Base-by-base conservation (phyloP, 2,329 filamentous ascomycete genomes). In the Penicillium crustosum region DNA sequence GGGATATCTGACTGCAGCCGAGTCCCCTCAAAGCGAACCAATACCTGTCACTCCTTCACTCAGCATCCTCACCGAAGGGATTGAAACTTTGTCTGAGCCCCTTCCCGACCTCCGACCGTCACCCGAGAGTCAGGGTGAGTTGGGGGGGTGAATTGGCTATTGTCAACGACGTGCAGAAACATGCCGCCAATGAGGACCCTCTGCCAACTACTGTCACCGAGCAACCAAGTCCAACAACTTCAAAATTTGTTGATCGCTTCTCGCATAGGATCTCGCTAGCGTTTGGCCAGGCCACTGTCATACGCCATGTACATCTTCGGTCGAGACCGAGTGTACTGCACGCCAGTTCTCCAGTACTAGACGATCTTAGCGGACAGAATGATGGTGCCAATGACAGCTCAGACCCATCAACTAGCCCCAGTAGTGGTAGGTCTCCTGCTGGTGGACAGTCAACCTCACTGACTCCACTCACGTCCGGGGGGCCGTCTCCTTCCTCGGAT, bases 271-370 rank as follows among this genome's bases (percentile, higher is more conserved):
- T 78, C 21, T 77, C 75, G 3, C 68, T 69, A 27, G 69, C 74
- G 6, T 77, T 78, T 61, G 72, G 72, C 2, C 68, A 73, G 36
- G 68, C 74, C 21, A 79, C 77, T 6, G 71, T 79, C 7, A 74
- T 78, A 47, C 76, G 68, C 49, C 75, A 75, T 50, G 63, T 69
- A 2, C 68, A 71, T 55, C 61, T 74, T 7, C 70, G 70, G 21
- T 62, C 67, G 5, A 71, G 75, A 42, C 73, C 72, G 4, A 73
- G 63, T 38, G 66, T 77, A 47, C 63, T 62, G 27, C 64, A 62
- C 33, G 53, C 63, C 17, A 61, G 68, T 6, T 63, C 61, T 36
- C 61, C 64, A 2, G 51, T 53, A 6, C 25, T 55, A 1, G 50
- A 55, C 6, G 35, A 52, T 35, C 38, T 66, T 7, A 56, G 55